A percentile compares a stretch with the other conserved stretches of the same genome.
phyloP scores from a whole-genome alignment of 2,329 filamentous ascomycete species.

The Dactylellina drechsleri region DNA sequence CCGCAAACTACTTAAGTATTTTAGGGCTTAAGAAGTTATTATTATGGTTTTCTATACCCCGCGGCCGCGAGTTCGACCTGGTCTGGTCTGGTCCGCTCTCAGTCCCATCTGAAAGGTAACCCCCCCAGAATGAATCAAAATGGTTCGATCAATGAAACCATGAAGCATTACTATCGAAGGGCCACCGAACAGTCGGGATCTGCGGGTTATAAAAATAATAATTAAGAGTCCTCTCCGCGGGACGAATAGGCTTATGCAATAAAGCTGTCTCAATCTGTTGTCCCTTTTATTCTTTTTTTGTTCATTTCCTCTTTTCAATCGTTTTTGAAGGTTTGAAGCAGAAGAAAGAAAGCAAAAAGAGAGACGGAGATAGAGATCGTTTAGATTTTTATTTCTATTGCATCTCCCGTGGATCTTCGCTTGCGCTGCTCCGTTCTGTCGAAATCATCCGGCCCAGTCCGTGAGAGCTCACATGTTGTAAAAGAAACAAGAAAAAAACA shows the following conservation, averaged over 20 bases:
- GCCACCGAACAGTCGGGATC: conserved; percentile 22
- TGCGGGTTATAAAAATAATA: conserved; percentile 39
- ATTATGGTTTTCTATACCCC: not conserved
- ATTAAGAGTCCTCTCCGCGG: not conserved
- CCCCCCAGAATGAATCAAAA: conserved; percentile 16
- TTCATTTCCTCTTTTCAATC: not conserved
- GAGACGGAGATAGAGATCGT: not conserved
- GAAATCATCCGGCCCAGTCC: conserved; percentile 38
- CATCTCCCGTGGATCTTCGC: conserved; percentile 28
- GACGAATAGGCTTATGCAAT: not conserved
- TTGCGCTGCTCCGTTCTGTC: conserved; percentile 31
- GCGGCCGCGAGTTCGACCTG: conserved; percentile 18
- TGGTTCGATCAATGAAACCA: not conserved
- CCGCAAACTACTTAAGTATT: no score
- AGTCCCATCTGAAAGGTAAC: no score
- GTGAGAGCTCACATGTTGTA: conserved; percentile 41
- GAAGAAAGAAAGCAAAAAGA: conserved; percentile 1
- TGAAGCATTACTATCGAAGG: no score
- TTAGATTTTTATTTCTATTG: conserved; percentile 1
- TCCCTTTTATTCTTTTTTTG: not conserved
- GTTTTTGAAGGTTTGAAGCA: not conserved
- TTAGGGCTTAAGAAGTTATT: no score
- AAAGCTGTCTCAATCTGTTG: not conserved
- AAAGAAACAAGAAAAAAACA: conserved; percentile 16
- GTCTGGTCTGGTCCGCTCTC: not conserved